Base-by-base conservation (phyloP, 2,329 filamentous ascomycete species). In the Botryosphaeria dothidea region DNA sequence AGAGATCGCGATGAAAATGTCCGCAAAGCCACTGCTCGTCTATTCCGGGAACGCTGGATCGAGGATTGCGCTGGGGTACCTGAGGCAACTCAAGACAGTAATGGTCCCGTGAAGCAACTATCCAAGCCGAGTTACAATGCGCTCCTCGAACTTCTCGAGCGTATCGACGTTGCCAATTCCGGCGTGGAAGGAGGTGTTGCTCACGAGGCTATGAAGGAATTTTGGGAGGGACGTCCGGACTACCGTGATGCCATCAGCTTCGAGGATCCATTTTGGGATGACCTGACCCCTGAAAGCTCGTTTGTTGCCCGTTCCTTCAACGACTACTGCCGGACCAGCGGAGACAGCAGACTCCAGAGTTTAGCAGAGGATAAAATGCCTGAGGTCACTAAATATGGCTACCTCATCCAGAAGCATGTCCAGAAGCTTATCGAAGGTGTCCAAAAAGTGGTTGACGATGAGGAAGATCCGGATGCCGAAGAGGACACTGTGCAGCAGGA, bases 1-100 rank as follows among this genome's bases (percentile, higher is more conserved):
- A 88, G 93, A 43, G 95, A 99, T 75, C 88, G 95, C 77, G 95
- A 99, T 70, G 94, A 98, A 69, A 92, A 91, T 70, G 95, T 99
- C 13, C 88, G 93, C 61, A 96, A 97, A 76, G 94, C 94, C 8
- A 92, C 95, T 3, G 92, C 91, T 7, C 90, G 92, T 51, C 83
- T 98, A 6, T 99, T 99, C 80, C 88, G 91, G 67, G 93, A 97
- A 73, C 88, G 92, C n/a, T 99, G 95, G 95, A 94, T 99, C 67
- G 94, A 98, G 74, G 92, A 98, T 73, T 97, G 93, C 71, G 93
- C 91, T 5, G 90, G 90, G 2, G 83, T 86, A 1, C 81, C 84
- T 7, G 85, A 88, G 41, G 86, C 87, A 9, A 85, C 85, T 31
- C 84, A 84, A 54, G 83, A 84, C 4, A 81, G 83, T 52, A 78